Evolutionary conservation across 192 early-diverging fungal species (phyloP), one percentile per base, ranked within the genome.

Genomic region (Rhizophagus clarus): DNA sequence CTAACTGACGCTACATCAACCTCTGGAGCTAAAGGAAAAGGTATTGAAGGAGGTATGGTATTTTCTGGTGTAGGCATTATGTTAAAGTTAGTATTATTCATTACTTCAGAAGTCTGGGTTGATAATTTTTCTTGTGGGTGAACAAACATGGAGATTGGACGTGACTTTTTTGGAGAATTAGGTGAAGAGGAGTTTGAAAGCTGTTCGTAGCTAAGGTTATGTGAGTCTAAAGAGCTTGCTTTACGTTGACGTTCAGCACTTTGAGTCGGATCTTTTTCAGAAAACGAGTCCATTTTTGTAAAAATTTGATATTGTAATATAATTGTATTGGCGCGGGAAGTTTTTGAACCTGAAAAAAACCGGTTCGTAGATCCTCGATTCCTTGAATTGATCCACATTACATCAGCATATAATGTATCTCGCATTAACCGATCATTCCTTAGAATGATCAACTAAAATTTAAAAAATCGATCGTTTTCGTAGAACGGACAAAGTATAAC

Each of bases 101-200:
- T 80, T 63, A 4, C 61, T 56, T 56, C 51, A 5, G 74, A 34
- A 74, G 73, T 1, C 73, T 32, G 22, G 1, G 68, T 74, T 22
- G 67, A 56, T n/a, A 47, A 42, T 17, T 81, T 83, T 29, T 85
- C 85, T 7, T 83, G 85, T 8, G 81, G 73, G 9, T 81, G 85
- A 40, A 83, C 40, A 62, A 85, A 83, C 71, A 85, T 85, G 32
- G 85, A 83, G 40, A 83, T 83, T 20, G 85, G 82, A 2, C 82
- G 40, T 28, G 72, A 20, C 67, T 81, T 83, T 47, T 47, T 77
- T 49, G 14, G 4, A 15, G 72, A 74, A 56, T 56, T 56, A 12
- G 45, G 24, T 20, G 45, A 20, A 26, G 28, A 1, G 10, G 47
- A 7, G 10, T 31, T 69, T 15, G 71, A 24, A 47, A 51, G 29